phyloP scores from a whole-genome alignment of 2,329 filamentous ascomycete species.

The Trichothecium sympodiale region DNA sequence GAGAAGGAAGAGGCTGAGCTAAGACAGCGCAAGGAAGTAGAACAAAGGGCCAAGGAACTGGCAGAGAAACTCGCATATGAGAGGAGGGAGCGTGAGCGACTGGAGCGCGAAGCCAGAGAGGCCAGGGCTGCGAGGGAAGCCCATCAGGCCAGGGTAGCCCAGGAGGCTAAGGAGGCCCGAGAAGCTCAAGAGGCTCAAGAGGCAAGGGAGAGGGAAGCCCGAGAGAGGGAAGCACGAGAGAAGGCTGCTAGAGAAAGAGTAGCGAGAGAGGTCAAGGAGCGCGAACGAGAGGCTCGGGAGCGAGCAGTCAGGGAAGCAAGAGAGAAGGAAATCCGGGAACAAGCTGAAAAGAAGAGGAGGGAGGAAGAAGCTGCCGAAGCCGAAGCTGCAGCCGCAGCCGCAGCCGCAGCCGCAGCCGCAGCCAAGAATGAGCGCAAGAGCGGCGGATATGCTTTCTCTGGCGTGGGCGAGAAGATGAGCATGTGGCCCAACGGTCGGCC shows the following conservation, averaged over 20 bases:
- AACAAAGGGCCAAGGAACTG: conserved; percentile 13
- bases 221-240: conserved; percentile 15
- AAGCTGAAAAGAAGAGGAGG: conserved; percentile 17
- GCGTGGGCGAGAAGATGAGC: conserved; percentile 57
- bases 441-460: conserved; percentile 50
- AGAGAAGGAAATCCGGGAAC: conserved; percentile 11
- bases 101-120: not conserved
- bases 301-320: conserved; percentile 17
- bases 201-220: conserved; percentile 21
- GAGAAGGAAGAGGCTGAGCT: conserved; percentile 8
- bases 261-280: conserved; percentile 17
- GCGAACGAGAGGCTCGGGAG: conserved; percentile 20
- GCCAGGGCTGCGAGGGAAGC: conserved; percentile 19
- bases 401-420: conserved; percentile 16
- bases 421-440: conserved; percentile 23
- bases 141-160: conserved; percentile 27
- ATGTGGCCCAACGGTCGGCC: conserved; percentile 57
- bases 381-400: conserved; percentile 16
- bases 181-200: conserved; percentile 26
- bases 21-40: conserved; percentile 17
- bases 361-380: conserved; percentile 13
- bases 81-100: conserved; percentile 15
- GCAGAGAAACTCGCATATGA: conserved; percentile 17
- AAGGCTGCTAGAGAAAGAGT: conserved; percentile 28
- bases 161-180: conserved; percentile 10